A percentile compares a stretch with the other conserved stretches of the same genome.
Conservation (phyloP, 345 rosid species). For the Eutrema japonicum region DNA sequence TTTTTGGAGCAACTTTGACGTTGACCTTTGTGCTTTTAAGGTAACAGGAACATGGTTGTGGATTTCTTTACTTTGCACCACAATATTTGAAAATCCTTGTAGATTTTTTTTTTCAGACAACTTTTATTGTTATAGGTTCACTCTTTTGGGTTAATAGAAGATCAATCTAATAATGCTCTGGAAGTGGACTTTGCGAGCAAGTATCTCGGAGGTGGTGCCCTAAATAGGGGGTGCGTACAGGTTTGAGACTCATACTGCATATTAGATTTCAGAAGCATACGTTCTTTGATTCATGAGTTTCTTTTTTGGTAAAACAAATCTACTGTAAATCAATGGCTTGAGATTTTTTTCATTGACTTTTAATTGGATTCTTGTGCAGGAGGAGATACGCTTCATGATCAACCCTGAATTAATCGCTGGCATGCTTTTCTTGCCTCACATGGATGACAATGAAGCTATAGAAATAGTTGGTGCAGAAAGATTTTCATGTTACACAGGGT, state of each 20-base stretch:
- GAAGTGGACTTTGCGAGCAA: conserved; percentile 93
- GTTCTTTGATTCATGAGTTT: not conserved
- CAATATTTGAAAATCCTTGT: conserved; percentile 14
- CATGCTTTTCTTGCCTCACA: conserved; percentile 89
- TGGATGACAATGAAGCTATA: conserved; percentile 89
- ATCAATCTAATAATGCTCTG: conserved; percentile 62
- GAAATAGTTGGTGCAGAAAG: conserved; percentile 87
- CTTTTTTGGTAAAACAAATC: not conserved
- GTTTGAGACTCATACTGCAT: conserved; percentile 45
- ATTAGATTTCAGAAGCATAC: conserved; percentile 20
- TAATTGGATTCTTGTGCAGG: conserved; percentile 51
- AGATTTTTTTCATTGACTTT: too few species aligned
- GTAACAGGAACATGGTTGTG: conserved; percentile 44
- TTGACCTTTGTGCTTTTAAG: conserved; percentile 73
- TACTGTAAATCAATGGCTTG: not conserved
- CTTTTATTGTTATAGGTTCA: conserved; percentile 51
- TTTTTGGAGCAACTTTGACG: conserved; percentile 68
- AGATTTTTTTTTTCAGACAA: conserved; percentile 4
- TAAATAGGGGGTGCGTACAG: conserved; percentile 88
- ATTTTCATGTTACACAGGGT: conserved; percentile 88
- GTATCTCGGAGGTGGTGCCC: conserved; percentile 93
- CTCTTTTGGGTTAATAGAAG: conserved; percentile 73
- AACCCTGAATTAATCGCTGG: conserved; percentile 90
- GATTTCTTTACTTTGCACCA: not conserved
- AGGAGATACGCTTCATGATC: conserved; percentile 97